A percentile compares a stretch with the other conserved stretches of the same genome.
Conservation (phyloP, 495 filamentous ascomycete species). For the Tuber microsphaerosporum region DNA sequence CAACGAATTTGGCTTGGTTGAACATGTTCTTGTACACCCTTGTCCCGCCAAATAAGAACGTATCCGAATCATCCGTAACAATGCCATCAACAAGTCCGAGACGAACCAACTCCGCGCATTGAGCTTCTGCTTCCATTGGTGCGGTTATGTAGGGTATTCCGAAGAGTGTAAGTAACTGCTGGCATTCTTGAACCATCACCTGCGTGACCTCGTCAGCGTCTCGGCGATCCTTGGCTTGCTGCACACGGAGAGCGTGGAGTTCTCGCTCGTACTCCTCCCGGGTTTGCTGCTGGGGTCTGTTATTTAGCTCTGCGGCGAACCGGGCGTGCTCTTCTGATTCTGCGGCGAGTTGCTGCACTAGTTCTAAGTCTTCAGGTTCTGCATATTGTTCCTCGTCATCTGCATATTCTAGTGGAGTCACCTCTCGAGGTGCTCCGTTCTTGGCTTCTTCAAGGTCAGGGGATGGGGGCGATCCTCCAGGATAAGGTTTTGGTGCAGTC, state of each 20-base stretch:
- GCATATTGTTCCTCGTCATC: conserved; percentile 51
- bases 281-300: conserved; percentile 49
- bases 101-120: conserved; percentile 83
- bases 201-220: conserved; percentile 94
- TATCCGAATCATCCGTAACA: conserved; percentile 95
- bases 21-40: conserved; percentile 99
- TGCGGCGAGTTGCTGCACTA: conserved; percentile 72
- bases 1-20: conserved; percentile 91
- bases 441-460: conserved; percentile 24
- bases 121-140: conserved; percentile 97
- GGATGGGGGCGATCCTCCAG: conserved; percentile 16
- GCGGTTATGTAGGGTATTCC: conserved; percentile 94
- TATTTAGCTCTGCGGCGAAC: conserved; percentile 72
- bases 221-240: conserved; percentile 90
- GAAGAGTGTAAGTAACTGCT: conserved; percentile 81
- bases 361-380: conserved; percentile 85
- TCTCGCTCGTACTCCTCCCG: conserved; percentile 75
- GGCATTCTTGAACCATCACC: conserved; percentile 90
- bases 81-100: conserved; percentile 90
- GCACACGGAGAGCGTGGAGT: conserved; percentile 73
- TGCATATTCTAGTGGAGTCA: conserved; percentile 27
- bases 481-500: conserved; percentile 31
- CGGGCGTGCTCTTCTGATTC: conserved; percentile 89
- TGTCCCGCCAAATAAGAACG: conserved; percentile 94
- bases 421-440: conserved; percentile 39